A percentile compares a stretch with the other conserved stretches of the same genome.
Evolutionary conservation across 805 yeast genomes (phyloP).

Genomic region (Yarrowia keelungensis): DNA sequence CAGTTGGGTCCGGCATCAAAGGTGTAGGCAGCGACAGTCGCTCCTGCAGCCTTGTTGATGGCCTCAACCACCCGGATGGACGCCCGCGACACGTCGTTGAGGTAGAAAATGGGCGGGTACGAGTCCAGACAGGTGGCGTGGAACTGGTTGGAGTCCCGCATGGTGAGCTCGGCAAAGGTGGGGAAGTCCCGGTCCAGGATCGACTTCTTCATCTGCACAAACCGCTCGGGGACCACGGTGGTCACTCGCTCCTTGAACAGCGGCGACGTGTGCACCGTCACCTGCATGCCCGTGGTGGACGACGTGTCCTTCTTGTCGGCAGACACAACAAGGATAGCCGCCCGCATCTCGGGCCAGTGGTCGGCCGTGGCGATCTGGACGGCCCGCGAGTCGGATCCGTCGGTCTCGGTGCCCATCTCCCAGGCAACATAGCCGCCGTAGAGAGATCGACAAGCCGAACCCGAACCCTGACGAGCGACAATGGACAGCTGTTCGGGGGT

Average conservation of each 20-base stretch:
- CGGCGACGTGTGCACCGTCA: slow-evolving; percentile 87
- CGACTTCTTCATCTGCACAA: slow-evolving; percentile 77
- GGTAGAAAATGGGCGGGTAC: slow-evolving; percentile 91
- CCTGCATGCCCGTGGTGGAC: slow-evolving; percentile 95
- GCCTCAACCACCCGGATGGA: slow-evolving; percentile 79
- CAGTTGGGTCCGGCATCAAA: slow-evolving; percentile 99
- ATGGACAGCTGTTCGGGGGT: slow-evolving; percentile 83
- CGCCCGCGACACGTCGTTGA: slow-evolving; percentile 88
- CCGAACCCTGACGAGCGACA: slow-evolving; percentile 97
- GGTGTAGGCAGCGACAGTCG: slow-evolving; percentile 88
- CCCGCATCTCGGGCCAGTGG: slow-evolving; percentile 94
- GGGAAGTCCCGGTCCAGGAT: slow-evolving; percentile 78
- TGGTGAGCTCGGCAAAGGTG: slow-evolving; percentile 85
- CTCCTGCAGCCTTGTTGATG: slow-evolving; percentile 70
- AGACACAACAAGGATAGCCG: slow-evolving; percentile 89
- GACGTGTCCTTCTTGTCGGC: slow-evolving; percentile 95
- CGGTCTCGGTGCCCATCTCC: slow-evolving; percentile 84
- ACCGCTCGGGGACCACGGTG: slow-evolving; percentile 86
- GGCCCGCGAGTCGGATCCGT: slow-evolving; percentile 95
- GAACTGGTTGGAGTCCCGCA: slow-evolving; percentile 96
- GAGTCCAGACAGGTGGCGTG: slow-evolving; percentile 98
- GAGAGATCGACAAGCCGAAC: slow-evolving; percentile 96
- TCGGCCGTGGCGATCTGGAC: slow-evolving; percentile 83
- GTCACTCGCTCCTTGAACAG: slow-evolving; percentile 80
- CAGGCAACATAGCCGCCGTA: slow-evolving; percentile 99